Evolutionary conservation across 805 yeast genomes (phyloP).

Genomic region (Candida xiaguanensis): DNA sequence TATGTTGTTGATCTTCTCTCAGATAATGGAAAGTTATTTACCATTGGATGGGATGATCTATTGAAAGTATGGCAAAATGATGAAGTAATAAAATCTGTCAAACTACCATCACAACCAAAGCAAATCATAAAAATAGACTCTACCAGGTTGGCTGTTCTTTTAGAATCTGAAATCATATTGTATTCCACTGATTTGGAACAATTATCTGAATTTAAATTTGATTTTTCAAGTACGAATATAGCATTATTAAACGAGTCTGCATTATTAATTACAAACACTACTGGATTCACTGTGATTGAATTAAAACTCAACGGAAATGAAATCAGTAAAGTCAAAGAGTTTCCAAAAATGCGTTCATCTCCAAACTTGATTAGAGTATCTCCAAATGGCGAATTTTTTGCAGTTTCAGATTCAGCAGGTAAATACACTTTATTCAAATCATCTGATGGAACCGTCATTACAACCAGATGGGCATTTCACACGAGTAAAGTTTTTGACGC

Average conservation of each 20-base stretch:
- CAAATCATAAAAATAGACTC: constrained; percentile 24
- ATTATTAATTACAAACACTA: constrained; percentile 29
- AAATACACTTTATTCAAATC: constrained; percentile 73
- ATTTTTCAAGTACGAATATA: constrained; percentile 21
- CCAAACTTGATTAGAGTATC: constrained; percentile 67
- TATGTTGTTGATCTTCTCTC: constrained; percentile 52
- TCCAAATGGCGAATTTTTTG: constrained; percentile 63
- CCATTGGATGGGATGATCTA: constrained; percentile 91
- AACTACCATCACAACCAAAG: constrained; percentile 34
- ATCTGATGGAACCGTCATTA: constrained; percentile 51
- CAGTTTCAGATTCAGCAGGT: constrained; percentile 85
- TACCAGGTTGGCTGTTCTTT: constrained; percentile 26
- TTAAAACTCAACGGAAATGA: constrained; percentile 11
- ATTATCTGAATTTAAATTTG: constrained; percentile 16
- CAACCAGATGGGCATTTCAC: constrained; percentile 96
- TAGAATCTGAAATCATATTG: constrained; percentile 26
- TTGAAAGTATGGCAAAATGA: constrained; percentile 40
- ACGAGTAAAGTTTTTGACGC: constrained; percentile 76
- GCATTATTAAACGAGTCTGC: constrained; percentile 18
- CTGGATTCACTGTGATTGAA: constrained; percentile 28
- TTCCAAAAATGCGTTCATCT: constrained; percentile 51
- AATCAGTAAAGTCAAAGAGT: constrained; percentile 42
- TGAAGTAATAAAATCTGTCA: constrained; percentile 11
- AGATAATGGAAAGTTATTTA: constrained; percentile 28
- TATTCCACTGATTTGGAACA: constrained; percentile 14